Evolutionary conservation across 176 grass and related monocot species (phyloP).

Genomic region (Dendrocalamus sinicus): DNA sequence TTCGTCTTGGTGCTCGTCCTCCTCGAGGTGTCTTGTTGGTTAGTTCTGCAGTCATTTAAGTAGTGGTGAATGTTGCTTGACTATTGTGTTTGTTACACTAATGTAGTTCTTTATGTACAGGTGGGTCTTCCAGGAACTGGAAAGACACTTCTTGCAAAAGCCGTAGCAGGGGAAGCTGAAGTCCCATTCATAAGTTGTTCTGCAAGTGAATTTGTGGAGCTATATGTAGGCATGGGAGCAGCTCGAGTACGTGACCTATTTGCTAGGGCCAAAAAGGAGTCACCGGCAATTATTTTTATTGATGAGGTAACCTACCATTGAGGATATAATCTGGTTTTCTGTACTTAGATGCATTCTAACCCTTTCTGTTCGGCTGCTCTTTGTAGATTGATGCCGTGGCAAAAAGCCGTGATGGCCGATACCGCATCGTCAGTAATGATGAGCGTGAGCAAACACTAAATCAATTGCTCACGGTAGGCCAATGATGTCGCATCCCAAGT

Average conservation of each 20-base stretch:
- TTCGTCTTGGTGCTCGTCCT: slow-evolving; percentile 93
- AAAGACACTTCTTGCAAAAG: slow-evolving; percentile 98
- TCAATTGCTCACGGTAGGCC: slow-evolving; percentile 91
- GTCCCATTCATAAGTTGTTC: slow-evolving; percentile 99
- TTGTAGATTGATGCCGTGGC: slow-evolving; percentile 95
- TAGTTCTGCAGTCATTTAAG: slow-evolving; percentile 47
- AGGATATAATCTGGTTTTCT: slow-evolving; percentile 26
- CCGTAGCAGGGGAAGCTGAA: slow-evolving; percentile 98
- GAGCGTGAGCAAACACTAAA: slow-evolving; percentile 98
- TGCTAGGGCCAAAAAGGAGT: slow-evolving; percentile 93
- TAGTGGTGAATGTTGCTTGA: slow-evolving; percentile 22
- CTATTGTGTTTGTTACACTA: slow-evolving; percentile 22
- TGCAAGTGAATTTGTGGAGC: slow-evolving; percentile 98
- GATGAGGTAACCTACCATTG: slow-evolving; percentile 70
- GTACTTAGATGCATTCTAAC: slow-evolving; percentile 38
- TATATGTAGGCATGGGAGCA: slow-evolving; percentile 99
- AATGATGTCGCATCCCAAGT: slow-evolving; percentile 10
- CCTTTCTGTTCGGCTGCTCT: not conserved
- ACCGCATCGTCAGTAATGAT: slow-evolving; percentile 94
- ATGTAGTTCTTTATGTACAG: slow-evolving; percentile 57
- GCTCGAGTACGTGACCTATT: slow-evolving; percentile 96
- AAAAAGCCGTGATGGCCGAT: slow-evolving; percentile 97
- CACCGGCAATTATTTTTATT: slow-evolving; percentile 96
- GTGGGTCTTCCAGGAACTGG: slow-evolving; percentile 97
- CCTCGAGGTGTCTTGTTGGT: slow-evolving; percentile 99